Evolutionary conservation across 2,329 filamentous ascomycete genomes (phyloP), one percentile per base, ranked within the genome.

Genomic region (Ophiocordyceps camponoti-saundersi): DNA sequence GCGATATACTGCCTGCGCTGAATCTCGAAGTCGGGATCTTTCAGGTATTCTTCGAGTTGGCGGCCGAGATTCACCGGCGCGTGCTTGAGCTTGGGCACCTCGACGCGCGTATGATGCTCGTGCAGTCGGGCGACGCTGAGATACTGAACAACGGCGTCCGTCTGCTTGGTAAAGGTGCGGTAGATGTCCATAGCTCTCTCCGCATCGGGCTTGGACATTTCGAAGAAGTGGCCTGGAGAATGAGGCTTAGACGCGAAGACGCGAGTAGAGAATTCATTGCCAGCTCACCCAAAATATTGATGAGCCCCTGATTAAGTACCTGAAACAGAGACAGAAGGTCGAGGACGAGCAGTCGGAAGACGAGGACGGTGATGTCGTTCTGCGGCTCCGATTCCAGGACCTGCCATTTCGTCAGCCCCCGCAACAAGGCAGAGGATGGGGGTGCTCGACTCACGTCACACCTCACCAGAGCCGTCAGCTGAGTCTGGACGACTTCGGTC

Each of bases 61-160:
- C 81, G 81, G 16, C 86, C 85, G 46, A 98, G 66, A 59, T 92
- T 94, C 1, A 93, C 89, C 1, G 92, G 93, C 6, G 92, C 92
- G 61, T 98, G 92, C 67, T 95, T 96, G 53, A 98, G 74, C 67
- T 95, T 95, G 11, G 92, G 92, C 8, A 98, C 93, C 58, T 95
- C 87, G 39, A 98, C 76, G 50, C 90, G 75, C 6, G 92, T 98
- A 52, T 89, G 86, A 59, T 89, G 82, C 65, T 96, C 88, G 60
- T 90, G 92, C 59, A 92, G 83, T 51, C 90, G 79, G 42, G 92
- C 92, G 42, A 90, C 74, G 55, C 82, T 81, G 43, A 98, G 75
- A 58, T 90, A 98, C 56, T 87, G 80, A 16, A 98, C 90, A 1
- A 96, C 90, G 53, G 82, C 79, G 55, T 96, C 89, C 7, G 92